Conservation (phyloP, 805 yeast genomes). For the Candida lessepsii region DNA sequence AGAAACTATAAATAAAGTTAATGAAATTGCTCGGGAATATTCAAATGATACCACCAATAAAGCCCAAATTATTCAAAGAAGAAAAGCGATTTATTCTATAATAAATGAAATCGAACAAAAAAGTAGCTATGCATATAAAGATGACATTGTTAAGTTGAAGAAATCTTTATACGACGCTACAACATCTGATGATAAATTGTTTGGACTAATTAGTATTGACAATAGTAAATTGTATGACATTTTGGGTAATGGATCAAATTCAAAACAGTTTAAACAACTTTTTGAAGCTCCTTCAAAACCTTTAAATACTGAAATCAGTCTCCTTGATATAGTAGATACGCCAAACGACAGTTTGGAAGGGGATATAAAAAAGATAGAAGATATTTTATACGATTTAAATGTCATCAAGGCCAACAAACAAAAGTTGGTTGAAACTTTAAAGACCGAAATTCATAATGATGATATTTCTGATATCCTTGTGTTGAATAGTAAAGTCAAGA, state of each 20-base stretch:
- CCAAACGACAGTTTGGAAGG: slow-evolving; percentile 18
- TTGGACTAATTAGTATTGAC: slow-evolving; percentile 42
- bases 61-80: slow-evolving; percentile 24
- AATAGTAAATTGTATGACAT: slow-evolving; percentile 23
- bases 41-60: slow-evolving; percentile 37
- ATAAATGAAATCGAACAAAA: slow-evolving; percentile 35
- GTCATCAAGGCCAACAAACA: slow-evolving; percentile 63
- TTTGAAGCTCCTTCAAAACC: slow-evolving; percentile 19
- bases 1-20: slow-evolving; percentile 13
- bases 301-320: slow-evolving; percentile 36
- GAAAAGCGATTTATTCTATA: slow-evolving; percentile 36
- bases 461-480: slow-evolving; percentile 79
- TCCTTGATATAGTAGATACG: slow-evolving; percentile 69
- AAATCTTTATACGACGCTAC: slow-evolving; percentile 62
- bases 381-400: slow-evolving; percentile 58
- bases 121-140: slow-evolving; percentile 31
- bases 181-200: slow-evolving; percentile 54
- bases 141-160: slow-evolving; percentile 56
- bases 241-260: slow-evolving; percentile 41
- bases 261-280: slow-evolving; percentile 36
- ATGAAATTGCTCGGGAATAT: slow-evolving; percentile 25
- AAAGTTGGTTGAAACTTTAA: slow-evolving; percentile 61
- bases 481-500: slow-evolving; percentile 54
- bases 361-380: slow-evolving; percentile 51
- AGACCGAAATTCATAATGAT: slow-evolving; percentile 69